These are phyloP conservation scores for Aspergillus fructus DNA, from an alignment of 2,329 filamentous ascomycete species.

Conservation along the genomic window DNA sequence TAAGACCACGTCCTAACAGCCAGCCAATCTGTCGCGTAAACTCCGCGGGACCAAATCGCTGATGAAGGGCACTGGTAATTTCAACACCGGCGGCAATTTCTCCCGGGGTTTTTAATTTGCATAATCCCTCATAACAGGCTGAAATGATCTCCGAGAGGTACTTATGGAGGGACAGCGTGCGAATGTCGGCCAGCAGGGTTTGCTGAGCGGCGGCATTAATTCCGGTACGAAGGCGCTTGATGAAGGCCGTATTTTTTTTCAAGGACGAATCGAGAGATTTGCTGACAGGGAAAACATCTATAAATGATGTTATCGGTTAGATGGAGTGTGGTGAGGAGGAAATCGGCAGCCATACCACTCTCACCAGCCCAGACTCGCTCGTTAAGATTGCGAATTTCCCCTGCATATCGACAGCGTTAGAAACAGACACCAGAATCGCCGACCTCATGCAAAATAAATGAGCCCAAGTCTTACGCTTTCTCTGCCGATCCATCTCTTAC, in stretches of 20 bases:
- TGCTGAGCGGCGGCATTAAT: constrained; percentile 75
- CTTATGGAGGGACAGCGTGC: constrained; percentile 86
- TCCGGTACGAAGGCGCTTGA: constrained; percentile 89
- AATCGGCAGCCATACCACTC: constrained; percentile 58
- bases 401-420: constrained; percentile 46
- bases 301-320: neutral
- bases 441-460: neutral
- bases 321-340: neutral
- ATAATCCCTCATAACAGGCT: constrained; percentile 91
- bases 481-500: constrained; percentile 48
- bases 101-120: constrained; percentile 84
- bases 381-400: constrained; percentile 88
- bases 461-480: constrained; percentile 44
- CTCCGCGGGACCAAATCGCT: constrained; percentile 84
- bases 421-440: neutral
- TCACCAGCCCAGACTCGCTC: constrained; percentile 85
- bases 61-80: constrained; percentile 91
- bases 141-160: constrained; percentile 97
- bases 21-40: constrained; percentile 92
- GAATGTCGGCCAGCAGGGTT: constrained; percentile 87
- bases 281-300: constrained; percentile 76
- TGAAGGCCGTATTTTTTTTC: constrained; percentile 98
- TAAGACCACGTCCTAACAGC: constrained; percentile 86
- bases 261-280: constrained; percentile 86
- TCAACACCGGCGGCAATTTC: constrained; percentile 91